phyloP scores from a whole-genome alignment of 2,329 filamentous ascomycete species.

The Fusarium pininemorale region DNA sequence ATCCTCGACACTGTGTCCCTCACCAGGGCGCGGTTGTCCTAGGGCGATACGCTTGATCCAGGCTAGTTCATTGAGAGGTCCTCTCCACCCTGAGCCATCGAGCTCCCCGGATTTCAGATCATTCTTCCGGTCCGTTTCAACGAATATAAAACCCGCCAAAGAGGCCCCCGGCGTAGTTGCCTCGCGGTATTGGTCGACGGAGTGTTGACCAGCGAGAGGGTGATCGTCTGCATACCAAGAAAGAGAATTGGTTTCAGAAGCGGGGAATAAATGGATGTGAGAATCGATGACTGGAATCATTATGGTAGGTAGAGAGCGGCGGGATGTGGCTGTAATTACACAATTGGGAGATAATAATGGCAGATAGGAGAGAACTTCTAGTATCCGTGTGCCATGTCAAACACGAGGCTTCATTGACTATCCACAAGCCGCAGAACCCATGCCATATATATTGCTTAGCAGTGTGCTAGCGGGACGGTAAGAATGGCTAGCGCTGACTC shows the following conservation, averaged over 20 bases:
- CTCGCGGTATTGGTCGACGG: neutral
- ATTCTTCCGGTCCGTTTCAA: neutral
- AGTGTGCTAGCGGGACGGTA: neutral
- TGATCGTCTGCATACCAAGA: neutral
- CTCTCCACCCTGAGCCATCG: neutral
- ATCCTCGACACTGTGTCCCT: neutral
- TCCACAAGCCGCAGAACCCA: neutral
- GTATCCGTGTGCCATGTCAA: neutral
- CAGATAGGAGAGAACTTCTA: neutral
- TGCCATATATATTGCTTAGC: neutral
- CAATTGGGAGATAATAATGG: accelerated
- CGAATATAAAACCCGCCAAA: neutral
- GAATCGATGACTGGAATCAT: neutral
- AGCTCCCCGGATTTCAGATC: neutral
- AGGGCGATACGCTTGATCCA: neutral
- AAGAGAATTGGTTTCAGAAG: neutral
- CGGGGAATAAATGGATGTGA: neutral
- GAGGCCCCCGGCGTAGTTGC: accelerated
- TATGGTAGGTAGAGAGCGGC: neutral
- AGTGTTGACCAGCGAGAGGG: neutral
- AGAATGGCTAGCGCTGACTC: neutral
- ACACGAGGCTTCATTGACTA: neutral
- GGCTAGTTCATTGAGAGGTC: neutral
- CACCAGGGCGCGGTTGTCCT: neutral
- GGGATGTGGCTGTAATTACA: accelerated